Conservation (phyloP, 129 eudicot species). For the Apium graveolens region DNA sequence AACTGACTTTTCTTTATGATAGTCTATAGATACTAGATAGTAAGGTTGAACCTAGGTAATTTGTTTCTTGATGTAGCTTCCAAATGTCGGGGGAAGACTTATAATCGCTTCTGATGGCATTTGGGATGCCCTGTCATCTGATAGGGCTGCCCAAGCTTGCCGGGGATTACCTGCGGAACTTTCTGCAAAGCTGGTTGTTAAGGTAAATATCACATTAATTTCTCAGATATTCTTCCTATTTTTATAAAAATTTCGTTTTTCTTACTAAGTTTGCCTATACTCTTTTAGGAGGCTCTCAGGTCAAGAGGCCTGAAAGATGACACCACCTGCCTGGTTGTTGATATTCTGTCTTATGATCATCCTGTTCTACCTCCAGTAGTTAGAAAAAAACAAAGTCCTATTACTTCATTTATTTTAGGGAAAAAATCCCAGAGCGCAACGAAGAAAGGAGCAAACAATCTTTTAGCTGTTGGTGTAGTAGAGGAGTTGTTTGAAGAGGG, state of each 20-base stretch:
- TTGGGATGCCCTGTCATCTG: constrained; percentile 92
- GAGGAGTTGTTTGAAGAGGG: constrained; percentile 99
- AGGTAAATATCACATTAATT: constrained; percentile 36
- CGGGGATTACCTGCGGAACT: constrained; percentile 94
- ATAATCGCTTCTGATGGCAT: constrained; percentile 97
- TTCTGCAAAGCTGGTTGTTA: constrained; percentile 95
- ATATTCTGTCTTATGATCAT: constrained; percentile 70
- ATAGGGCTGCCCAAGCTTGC: constrained; percentile 75
- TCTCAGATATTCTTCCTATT: not conserved
- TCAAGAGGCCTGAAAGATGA: constrained; percentile 96
- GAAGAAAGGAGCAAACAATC: constrained; percentile 48
- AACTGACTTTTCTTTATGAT: not conserved
- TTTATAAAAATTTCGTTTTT: not conserved
- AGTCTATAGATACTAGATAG: not conserved
- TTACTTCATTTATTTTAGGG: constrained; percentile 55
- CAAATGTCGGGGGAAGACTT: constrained; percentile 91
- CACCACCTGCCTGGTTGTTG: constrained; percentile 97
- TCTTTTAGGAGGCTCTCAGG: constrained; percentile 80
- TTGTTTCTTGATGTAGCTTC: constrained; percentile 37
- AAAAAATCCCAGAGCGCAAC: constrained; percentile 43
- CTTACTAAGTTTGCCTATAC: not conserved
- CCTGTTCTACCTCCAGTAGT: constrained; percentile 62
- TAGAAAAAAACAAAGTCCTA: constrained; percentile 59
- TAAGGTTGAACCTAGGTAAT: not conserved
- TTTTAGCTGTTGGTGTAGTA: constrained; percentile 81